A percentile compares a stretch with the other conserved stretches of the same genome.
Evolutionary conservation across 495 filamentous ascomycete genomes (phyloP).

Genomic region (Penicillium dipodomyicola): DNA sequence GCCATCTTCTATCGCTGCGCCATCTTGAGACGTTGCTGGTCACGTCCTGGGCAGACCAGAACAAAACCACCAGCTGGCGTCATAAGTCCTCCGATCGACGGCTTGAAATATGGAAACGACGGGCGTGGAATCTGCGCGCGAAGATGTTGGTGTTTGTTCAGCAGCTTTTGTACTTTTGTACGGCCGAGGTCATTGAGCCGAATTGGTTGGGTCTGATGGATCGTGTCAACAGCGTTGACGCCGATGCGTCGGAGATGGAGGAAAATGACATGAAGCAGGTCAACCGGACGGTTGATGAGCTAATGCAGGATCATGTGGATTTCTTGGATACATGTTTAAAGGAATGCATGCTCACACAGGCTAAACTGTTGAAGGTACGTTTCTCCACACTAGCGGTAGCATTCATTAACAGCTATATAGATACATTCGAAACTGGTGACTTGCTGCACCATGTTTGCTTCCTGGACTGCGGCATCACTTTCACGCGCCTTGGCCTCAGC

Average conservation of each 20-base stretch:
- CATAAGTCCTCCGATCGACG: slow-evolving; percentile 69
- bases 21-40: slow-evolving; percentile 84
- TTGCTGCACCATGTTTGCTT: slow-evolving; percentile 88
- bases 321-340: slow-evolving; percentile 97
- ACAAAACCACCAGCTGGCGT: slow-evolving; percentile 76
- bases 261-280: slow-evolving; percentile 50
- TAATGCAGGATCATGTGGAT: slow-evolving; percentile 99
- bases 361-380: slow-evolving; percentile 82
- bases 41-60: slow-evolving; percentile 86
- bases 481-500: slow-evolving; percentile 73
- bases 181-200: slow-evolving; percentile 93
- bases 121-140: slow-evolving; percentile 85
- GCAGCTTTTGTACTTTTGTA: slow-evolving; percentile 94
- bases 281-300: slow-evolving; percentile 87
- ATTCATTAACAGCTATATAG: slow-evolving; percentile 45
- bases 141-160: slow-evolving; percentile 97
- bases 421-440: slow-evolving; percentile 94
- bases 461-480: slow-evolving; percentile 72
- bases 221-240: slow-evolving; percentile 63
- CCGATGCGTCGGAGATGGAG: slow-evolving; percentile 48
- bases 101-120: slow-evolving; percentile 88
- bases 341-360: slow-evolving; percentile 98
- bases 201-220: slow-evolving; percentile 95
- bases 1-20: slow-evolving; percentile 82
- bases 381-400: background rate